Base-by-base conservation (phyloP, 2,329 filamentous ascomycete species). In the Ramichloridium luteum region DNA sequence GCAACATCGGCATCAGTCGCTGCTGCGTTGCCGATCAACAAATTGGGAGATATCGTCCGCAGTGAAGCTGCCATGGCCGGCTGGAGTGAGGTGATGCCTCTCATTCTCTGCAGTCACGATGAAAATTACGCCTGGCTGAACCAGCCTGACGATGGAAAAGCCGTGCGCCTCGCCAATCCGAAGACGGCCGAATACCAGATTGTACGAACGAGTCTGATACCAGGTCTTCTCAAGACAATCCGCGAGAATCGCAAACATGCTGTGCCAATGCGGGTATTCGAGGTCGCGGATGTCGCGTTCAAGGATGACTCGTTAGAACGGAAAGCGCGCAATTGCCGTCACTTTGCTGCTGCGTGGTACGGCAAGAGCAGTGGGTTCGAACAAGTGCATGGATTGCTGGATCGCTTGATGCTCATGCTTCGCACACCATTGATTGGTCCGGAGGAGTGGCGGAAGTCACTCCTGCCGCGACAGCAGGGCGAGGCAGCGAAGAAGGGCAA, bases 91-190 rank as follows among this genome's bases (percentile, higher is more conserved):
- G 88, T 93, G 34, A 78, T 98, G 72, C 88, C 90, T 15, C 69
- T 98, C 16, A 96, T 93, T 46, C 74, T 98, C 34, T 98, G 90
- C 68, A 93, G 84, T 27, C 85, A 94, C 57, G 88, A 96, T 52
- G 90, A 98, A 68, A 98, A 98, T 65, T 98, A 96, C 57, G 78
- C 70, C 37, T 94, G 83, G 80, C 67, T 98, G 31, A 93, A 93
- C 62, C 79, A 85, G 52, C 76, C 77, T 52, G 86, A 94, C 46
- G 81, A 93, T 49, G 77, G 70, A 36, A 84, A 78, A 0, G 85
- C 83, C 16, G 74, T 94, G 45, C 77, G 75, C 48, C 77, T 94
- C 25, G 82, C 82, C 42, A 94, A 94, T 57, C 86, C 86, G 34
- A 94, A 94, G 66, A 92, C 85, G 0, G 70, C 75, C 15, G 86